These are phyloP conservation scores for Oryza punctata DNA, from an alignment of 176 grass and related monocot genomes.

Conservation along the genomic window DNA sequence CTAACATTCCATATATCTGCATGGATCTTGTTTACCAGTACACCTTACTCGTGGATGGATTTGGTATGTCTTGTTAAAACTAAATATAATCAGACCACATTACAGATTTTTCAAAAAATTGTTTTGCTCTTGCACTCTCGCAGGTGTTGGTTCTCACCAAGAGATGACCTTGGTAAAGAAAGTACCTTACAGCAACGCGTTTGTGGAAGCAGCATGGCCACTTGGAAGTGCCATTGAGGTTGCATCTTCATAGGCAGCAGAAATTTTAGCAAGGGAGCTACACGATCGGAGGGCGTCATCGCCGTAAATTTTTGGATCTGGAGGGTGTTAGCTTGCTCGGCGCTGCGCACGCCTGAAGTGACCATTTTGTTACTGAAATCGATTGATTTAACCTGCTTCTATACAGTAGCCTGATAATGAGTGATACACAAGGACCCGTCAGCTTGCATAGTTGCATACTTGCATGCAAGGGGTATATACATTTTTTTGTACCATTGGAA, in stretches of 20 bases:
- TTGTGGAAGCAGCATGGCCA: conserved; percentile 91
- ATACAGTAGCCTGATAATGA: conserved; percentile 35
- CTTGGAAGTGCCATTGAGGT: conserved; percentile 96
- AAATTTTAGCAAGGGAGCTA: neutral
- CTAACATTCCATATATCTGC: conserved; percentile 87
- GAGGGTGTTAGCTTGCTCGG: neutral
- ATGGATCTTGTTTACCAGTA: conserved; percentile 98
- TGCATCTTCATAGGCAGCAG: conserved; percentile 70
- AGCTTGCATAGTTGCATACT: conserved; percentile 7
- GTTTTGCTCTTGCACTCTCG: neutral
- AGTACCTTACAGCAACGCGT: conserved; percentile 71
- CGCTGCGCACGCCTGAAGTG: conserved; percentile 1
- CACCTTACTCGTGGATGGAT: conserved; percentile 85
- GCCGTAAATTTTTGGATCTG: conserved; percentile 35
- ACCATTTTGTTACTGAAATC: conserved; percentile 31
- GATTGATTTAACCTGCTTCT: conserved; percentile 12
- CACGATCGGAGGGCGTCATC: neutral
- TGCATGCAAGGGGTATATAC: conserved; percentile 19
- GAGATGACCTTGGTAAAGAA: conserved; percentile 97
- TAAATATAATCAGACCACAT: neutral
- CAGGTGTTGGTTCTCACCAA: conserved; percentile 73
- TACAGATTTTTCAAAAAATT: neutral
- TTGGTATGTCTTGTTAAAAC: conserved; percentile 55
- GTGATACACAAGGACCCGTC: conserved; percentile 17
- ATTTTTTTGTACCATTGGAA: conserved; percentile 39